Conservation (phyloP, 805 yeast genomes). For the Wickerhamiella azyma region DNA sequence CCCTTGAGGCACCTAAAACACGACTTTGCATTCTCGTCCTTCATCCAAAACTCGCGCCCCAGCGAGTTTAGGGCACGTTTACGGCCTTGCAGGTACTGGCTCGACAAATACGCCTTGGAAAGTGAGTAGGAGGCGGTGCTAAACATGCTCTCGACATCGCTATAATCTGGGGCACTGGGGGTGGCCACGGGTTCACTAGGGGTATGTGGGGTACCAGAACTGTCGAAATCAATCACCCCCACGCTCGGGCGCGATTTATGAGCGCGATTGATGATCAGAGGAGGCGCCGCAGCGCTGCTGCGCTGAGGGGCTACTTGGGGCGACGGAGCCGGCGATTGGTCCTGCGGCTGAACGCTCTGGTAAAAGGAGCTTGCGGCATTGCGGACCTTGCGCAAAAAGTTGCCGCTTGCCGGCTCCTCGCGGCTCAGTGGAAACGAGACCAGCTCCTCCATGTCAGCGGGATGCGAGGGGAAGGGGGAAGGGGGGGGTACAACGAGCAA, state of each 20-base stretch:
- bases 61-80: conserved; percentile 24
- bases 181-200: conserved; percentile 9
- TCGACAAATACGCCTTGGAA: conserved; percentile 18
- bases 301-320: not conserved
- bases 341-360: conserved; percentile 13
- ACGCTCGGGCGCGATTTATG: conserved; percentile 10
- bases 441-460: not conserved
- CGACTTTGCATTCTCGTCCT: conserved; percentile 80
- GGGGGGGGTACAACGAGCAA: no score
- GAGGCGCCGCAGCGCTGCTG: not conserved
- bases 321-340: not conserved
- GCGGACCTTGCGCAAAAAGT: conserved; percentile 13
- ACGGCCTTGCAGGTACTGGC: conserved; percentile 17
- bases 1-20: conserved; percentile 72
- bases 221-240: conserved; percentile 1
- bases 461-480: not conserved
- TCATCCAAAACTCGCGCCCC: conserved; percentile 85
- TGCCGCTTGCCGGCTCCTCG: conserved; percentile 3
- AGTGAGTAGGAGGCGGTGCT: conserved; percentile 16
- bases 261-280: conserved; percentile 4
- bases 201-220: conserved; percentile 12
- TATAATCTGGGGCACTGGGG: conserved; percentile 2
- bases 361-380: conserved; percentile 16
- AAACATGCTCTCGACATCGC: conserved; percentile 17
- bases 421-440: conserved; percentile 4